Conservation (phyloP, 2,329 filamentous ascomycete species). For the Aspergillus ruber region DNA sequence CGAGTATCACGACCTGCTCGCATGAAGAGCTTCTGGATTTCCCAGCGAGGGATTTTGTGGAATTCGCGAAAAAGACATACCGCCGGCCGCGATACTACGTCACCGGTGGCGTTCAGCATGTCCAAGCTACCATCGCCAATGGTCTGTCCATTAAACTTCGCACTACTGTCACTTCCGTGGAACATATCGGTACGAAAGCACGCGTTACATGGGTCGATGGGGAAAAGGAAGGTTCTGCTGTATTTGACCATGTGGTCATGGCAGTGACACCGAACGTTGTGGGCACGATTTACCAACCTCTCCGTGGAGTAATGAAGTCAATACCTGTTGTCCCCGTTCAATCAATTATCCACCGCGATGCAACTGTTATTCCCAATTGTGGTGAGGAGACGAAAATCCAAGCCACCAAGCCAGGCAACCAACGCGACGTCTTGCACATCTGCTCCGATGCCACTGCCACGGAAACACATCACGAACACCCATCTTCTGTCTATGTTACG, state of each 20-base stretch:
- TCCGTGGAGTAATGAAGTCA: constrained; percentile 14
- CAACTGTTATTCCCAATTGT: constrained; percentile 2
- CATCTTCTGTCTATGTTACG: constrained; percentile 47
- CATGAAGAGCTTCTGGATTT: constrained; percentile 16
- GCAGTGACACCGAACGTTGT: constrained; percentile 50
- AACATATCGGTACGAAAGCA: constrained; percentile 1
- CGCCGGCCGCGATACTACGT: constrained; percentile 16
- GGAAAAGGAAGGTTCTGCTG: constrained; percentile 21
- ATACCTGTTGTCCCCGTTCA: constrained; percentile 46
- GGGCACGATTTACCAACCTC: constrained; percentile 41
- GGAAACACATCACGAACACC: constrained; percentile 49
- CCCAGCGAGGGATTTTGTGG: constrained; percentile 14
- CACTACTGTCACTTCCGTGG: constrained; percentile 6
- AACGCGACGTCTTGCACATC: constrained; percentile 28
- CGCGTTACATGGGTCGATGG: constrained; percentile 4
- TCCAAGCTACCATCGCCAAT: constrained; percentile 9
- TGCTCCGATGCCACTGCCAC: constrained; percentile 31
- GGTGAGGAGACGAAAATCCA: constrained; percentile 4
- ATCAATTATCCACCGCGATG: constrained; percentile 41
- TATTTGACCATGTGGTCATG: constrained; percentile 49
- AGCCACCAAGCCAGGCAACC: constrained; percentile 2
- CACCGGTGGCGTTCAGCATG: constrained; percentile 12
- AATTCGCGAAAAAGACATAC: constrained; percentile 14
- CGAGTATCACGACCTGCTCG: constrained; percentile 16
- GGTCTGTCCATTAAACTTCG: constrained; percentile 9